A percentile compares a stretch with the other conserved stretches of the same genome.
Evolutionary conservation across 768 basidiomycete genomes (phyloP).

Genomic region (Rhodotorula graminis): DNA sequence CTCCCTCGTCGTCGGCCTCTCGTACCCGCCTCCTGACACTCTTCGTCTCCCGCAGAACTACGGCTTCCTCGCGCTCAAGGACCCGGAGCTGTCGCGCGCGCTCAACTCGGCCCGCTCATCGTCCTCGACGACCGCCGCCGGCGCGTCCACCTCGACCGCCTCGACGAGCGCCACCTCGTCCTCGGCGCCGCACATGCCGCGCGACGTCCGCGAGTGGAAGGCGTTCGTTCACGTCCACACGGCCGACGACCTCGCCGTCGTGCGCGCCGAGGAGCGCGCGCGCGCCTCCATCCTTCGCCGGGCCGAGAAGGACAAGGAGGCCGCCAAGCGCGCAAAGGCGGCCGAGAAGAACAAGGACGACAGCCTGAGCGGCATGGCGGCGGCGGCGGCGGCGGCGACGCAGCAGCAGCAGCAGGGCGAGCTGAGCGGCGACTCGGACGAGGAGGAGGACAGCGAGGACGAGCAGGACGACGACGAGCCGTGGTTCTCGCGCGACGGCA

Average conservation of each 20-base stretch:
- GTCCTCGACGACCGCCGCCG: background rate
- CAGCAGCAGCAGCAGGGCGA: background rate
- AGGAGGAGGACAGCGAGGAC: background rate
- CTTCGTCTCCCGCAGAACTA: background rate
- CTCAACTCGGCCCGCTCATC: background rate
- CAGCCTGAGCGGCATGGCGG: too few relatives aligned
- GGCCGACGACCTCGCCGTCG: background rate
- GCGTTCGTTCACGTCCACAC: constrained; percentile 4
- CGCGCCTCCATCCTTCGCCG: too few relatives aligned
- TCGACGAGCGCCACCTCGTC: background rate
- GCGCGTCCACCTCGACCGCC: too few relatives aligned
- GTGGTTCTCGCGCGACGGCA: constrained; percentile 4
- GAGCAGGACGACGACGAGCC: background rate
- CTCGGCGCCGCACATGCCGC: background rate
- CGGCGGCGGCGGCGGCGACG: too few relatives aligned
- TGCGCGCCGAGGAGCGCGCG: background rate
- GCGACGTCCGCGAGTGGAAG: background rate
- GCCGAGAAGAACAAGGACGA: background rate
- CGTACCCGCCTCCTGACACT: background rate
- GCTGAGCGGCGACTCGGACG: too few relatives aligned
- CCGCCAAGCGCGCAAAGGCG: background rate
- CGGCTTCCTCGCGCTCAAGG: constrained; percentile 7
- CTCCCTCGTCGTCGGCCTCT: background rate
- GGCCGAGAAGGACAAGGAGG: background rate
- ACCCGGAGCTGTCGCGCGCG: background rate